A percentile compares a stretch with the other conserved stretches of the same genome.
Conservation (phyloP, 2,329 filamentous ascomycete species). For the Verticillium isaacii region DNA sequence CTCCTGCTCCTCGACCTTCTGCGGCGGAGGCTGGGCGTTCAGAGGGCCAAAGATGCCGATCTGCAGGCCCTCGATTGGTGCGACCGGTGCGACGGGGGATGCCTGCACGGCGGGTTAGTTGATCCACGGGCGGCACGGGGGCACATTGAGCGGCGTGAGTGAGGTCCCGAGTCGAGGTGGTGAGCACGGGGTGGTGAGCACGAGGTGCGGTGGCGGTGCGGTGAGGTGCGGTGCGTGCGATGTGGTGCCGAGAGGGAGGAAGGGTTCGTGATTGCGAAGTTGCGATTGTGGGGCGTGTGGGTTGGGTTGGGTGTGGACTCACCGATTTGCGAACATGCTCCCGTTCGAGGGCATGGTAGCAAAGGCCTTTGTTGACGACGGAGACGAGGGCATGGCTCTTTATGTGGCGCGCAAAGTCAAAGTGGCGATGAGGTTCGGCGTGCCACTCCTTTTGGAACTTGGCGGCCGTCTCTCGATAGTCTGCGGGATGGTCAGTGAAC, state of each 20-base stretch:
- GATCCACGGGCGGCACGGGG: background rate
- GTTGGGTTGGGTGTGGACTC: conserved; percentile 18
- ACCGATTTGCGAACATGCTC: conserved; percentile 48
- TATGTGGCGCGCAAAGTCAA: conserved; percentile 61
- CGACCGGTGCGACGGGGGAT: conserved; percentile 38
- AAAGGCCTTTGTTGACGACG: conserved; percentile 58
- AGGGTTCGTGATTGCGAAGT: background rate
- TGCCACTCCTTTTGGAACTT: conserved; percentile 68
- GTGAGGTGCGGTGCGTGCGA: background rate
- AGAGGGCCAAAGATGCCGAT: conserved; percentile 55
- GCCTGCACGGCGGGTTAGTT: conserved; percentile 34
- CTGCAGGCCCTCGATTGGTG: conserved; percentile 40
- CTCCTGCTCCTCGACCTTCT: conserved; percentile 30
- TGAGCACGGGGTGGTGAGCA: background rate
- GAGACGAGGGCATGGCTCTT: conserved; percentile 60
- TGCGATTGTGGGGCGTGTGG: conserved; percentile 1
- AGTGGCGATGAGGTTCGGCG: conserved; percentile 56
- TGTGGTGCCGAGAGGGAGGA: background rate
- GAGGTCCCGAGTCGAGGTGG: background rate
- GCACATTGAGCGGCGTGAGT: background rate
- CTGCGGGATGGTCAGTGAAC: conserved; percentile 29
- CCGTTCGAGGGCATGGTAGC: conserved; percentile 56
- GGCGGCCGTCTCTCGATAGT: conserved; percentile 63
- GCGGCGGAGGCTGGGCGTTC: conserved; percentile 38
- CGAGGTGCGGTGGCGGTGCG: background rate